phyloP scores from a whole-genome alignment of 805 yeast species.

The Myxozyma neotropica region DNA sequence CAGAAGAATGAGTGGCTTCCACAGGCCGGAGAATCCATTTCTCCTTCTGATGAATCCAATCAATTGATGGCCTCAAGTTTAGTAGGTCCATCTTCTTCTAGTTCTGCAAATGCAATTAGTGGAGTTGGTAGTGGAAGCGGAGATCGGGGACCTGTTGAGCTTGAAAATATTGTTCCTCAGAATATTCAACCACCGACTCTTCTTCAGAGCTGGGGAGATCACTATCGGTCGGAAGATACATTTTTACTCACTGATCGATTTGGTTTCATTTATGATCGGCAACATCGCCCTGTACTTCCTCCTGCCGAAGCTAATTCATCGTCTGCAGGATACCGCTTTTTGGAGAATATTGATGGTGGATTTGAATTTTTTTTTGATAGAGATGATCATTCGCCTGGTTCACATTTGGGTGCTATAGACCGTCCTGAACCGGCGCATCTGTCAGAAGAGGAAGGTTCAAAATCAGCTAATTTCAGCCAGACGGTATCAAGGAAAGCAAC shows the following conservation, averaged over 20 bases:
- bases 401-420: conserved; percentile 4
- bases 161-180: conserved; percentile 45
- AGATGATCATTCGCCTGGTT: conserved; percentile 1
- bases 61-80: conserved; percentile 8
- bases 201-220: conserved; percentile 35
- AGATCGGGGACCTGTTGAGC: conserved; percentile 48
- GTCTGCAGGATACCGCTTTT: conserved; percentile 19
- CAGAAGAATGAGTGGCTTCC: conserved; percentile 28
- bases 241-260: conserved; percentile 49
- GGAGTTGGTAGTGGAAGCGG: conserved; percentile 1
- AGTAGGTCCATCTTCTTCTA: conserved; percentile 1
- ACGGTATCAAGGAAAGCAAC: not conserved
- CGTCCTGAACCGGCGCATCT: conserved; percentile 26
- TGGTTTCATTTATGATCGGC: conserved; percentile 51
- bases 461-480: not conserved
- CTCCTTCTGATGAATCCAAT: not conserved
- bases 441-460: not conserved
- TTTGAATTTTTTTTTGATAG: conserved; percentile 26
- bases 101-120: not conserved
- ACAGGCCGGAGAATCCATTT: not conserved
- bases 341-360: conserved; percentile 28
- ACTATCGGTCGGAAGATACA: conserved; percentile 34
- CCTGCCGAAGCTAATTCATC: conserved; percentile 15
- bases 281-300: conserved; percentile 30
- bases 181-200: conserved; percentile 44